These are phyloP conservation scores for Corynascus novoguineensis DNA, from an alignment of 495 filamentous ascomycete genomes.

Conservation along the genomic window DNA sequence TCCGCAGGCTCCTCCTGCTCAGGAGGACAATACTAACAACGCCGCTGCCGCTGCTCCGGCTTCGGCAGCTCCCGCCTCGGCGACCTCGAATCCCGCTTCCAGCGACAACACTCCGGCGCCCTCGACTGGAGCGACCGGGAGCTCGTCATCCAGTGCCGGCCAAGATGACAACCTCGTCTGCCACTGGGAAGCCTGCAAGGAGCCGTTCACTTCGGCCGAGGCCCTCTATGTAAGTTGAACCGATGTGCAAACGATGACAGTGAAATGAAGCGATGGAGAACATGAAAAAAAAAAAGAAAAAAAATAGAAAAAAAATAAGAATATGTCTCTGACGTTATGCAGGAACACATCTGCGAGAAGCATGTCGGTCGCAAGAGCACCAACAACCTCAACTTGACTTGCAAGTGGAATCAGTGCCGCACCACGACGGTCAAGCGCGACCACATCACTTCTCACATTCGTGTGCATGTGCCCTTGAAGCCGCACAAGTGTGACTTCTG, in stretches of 20 bases:
- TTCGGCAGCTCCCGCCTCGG: constrained; percentile 14
- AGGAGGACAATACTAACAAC: constrained; percentile 9
- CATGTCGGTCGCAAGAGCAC: constrained; percentile 98
- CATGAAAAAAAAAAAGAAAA: neutral
- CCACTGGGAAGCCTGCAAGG: constrained; percentile 80
- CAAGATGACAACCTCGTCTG: constrained; percentile 65
- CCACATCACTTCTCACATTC: constrained; percentile 98
- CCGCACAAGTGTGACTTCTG: constrained; percentile 99
- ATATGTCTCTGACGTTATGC: neutral
- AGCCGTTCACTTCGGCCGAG: constrained; percentile 74
- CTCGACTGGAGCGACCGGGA: constrained; percentile 35
- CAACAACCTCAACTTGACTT: constrained; percentile 96
- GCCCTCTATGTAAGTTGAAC: constrained; percentile 78
- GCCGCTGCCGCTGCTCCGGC: constrained; percentile 14
- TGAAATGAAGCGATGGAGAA: neutral
- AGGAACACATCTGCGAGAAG: constrained; percentile 98
- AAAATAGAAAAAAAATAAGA: neutral
- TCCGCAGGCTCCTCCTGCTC: constrained; percentile 7
- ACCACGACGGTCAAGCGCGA: constrained; percentile 98
- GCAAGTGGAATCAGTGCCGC: constrained; percentile 93
- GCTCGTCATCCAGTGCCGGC: constrained; percentile 34
- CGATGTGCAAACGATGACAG: constrained; percentile 6
- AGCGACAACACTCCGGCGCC: constrained; percentile 43
- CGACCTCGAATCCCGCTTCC: constrained; percentile 30
- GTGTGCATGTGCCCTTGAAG: constrained; percentile 95